These are phyloP conservation scores for Cochlearia excelsa DNA, from an alignment of 345 rosid genomes.

Conservation along the genomic window DNA sequence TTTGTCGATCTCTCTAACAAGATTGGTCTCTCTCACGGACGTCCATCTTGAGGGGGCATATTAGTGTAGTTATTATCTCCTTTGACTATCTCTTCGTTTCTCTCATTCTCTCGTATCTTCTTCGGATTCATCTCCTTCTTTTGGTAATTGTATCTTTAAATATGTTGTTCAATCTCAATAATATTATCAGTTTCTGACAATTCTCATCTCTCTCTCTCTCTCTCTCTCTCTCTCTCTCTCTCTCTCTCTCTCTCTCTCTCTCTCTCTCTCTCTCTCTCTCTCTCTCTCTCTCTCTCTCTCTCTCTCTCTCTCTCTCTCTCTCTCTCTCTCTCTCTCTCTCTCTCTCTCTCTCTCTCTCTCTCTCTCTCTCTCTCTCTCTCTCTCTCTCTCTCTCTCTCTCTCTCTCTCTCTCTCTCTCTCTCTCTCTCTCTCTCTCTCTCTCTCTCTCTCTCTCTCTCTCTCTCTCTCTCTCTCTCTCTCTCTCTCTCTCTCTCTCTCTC, in stretches of 20 bases:
- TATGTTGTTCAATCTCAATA: no score
- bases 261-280: not conserved
- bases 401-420: not conserved
- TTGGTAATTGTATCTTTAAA: no score
- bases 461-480: not conserved
- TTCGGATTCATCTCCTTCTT: no score
- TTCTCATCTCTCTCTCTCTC: not conserved
- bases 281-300: not conserved
- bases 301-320: not conserved
- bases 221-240: not conserved
- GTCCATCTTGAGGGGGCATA: no score
- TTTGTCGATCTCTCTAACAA: no score
- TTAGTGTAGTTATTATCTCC: no score
- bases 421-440: not conserved
- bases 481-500: not conserved
- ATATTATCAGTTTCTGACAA: no score
- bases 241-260: not conserved
- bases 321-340: not conserved
- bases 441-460: not conserved
- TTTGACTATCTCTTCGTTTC: no score
- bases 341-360: not conserved
- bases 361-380: not conserved
- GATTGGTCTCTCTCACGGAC: no score
- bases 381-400: not conserved
- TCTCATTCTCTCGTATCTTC: no score